Percentiles rank a stretch among this genome's conserved stretches.
These are phyloP conservation scores for Xylaria cubensis DNA, from an alignment of 495 filamentous ascomycete genomes.

Conservation along the genomic window DNA sequence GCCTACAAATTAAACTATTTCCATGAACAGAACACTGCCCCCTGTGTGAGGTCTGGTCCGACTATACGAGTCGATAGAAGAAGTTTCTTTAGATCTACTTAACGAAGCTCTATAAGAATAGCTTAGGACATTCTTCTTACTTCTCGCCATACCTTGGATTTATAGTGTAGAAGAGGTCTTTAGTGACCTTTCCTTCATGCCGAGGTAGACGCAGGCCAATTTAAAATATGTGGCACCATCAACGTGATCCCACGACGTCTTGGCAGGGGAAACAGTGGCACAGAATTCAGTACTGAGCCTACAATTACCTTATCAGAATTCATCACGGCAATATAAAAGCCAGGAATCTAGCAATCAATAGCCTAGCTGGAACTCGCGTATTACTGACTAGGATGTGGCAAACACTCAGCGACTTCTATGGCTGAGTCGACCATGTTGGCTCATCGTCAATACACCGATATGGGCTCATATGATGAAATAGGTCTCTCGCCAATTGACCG, in stretches of 20 bases:
- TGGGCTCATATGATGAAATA: not conserved
- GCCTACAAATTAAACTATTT: not conserved
- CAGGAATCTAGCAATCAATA: not conserved
- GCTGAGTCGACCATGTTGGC: not conserved
- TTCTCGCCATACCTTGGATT: not conserved
- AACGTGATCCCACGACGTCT: not conserved
- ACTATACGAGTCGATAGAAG: not conserved
- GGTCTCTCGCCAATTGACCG: conserved; percentile 11
- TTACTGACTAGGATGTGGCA: not conserved
- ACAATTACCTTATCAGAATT: not conserved
- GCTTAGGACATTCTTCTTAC: not conserved
- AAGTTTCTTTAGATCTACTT: not conserved
- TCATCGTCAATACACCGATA: not conserved
- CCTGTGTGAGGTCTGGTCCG: not conserved
- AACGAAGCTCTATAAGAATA: not conserved
- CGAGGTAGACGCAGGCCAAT: not conserved
- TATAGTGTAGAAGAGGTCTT: not conserved
- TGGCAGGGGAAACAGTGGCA: conserved; percentile 4
- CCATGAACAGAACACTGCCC: not conserved
- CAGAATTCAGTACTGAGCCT: not conserved
- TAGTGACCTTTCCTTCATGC: not conserved
- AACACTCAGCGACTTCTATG: not conserved
- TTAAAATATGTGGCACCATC: conserved; percentile 7
- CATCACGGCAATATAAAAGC: not conserved
- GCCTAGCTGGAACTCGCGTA: not conserved